Conservation (phyloP, 2,329 filamentous ascomycete species). For the Phoma sp. region DNA sequence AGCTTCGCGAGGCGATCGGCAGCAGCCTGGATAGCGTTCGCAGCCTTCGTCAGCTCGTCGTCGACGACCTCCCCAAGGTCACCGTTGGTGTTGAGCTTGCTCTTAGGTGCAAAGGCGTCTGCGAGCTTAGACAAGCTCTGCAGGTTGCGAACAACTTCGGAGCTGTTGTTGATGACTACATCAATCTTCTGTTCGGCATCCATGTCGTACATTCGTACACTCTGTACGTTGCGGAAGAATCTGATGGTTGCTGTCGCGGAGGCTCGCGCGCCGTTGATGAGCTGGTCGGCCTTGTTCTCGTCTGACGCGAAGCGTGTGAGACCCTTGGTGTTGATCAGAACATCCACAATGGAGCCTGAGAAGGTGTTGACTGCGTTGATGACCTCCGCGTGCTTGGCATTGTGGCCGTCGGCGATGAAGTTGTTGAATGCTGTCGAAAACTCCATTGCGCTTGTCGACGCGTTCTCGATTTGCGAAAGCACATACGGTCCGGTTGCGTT, state of each 20-base stretch:
- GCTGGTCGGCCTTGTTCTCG: constrained; percentile 88
- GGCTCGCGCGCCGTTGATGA: constrained; percentile 81
- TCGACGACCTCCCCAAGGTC: constrained; percentile 95
- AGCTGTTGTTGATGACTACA: constrained; percentile 95
- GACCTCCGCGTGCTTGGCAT: constrained; percentile 85
- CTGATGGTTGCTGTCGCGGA: constrained; percentile 87
- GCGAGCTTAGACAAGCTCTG: constrained; percentile 93
- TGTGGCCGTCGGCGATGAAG: constrained; percentile 95
- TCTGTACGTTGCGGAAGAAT: constrained; percentile 94
- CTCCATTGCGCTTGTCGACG: constrained; percentile 90
- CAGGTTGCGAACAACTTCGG: constrained; percentile 92
- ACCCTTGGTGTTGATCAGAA: constrained; percentile 95
- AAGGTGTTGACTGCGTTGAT: constrained; percentile 93
- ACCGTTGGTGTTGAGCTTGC: constrained; percentile 80
- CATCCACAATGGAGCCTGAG: constrained; percentile 87
- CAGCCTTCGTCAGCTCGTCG: constrained; percentile 87
- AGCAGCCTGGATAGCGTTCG: constrained; percentile 92
- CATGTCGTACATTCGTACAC: constrained; percentile 89
- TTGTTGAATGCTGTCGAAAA: constrained; percentile 99
- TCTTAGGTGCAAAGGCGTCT: constrained; percentile 88
- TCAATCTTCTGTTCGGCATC: constrained; percentile 93
- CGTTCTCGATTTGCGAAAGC: constrained; percentile 95
- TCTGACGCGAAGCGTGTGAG: constrained; percentile 90
- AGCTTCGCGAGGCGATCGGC: constrained; percentile 88
- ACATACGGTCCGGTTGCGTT: constrained; percentile 95